Conservation (phyloP, 768 basidiomycete species). For the Chlorophyllum brunneum region DNA sequence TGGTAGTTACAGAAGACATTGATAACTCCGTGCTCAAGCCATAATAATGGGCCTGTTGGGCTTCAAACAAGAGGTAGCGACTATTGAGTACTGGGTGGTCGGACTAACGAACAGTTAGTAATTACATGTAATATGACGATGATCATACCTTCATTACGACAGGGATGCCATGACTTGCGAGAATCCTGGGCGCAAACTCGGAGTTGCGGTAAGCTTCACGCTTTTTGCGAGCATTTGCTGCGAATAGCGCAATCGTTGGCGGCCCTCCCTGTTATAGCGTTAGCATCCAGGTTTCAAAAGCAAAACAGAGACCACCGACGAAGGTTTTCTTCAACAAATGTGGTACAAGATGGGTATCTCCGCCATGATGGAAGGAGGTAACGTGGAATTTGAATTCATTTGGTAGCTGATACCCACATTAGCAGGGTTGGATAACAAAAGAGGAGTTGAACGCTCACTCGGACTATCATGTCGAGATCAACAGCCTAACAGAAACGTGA, state of each 20-base stretch:
- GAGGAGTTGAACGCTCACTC: slow-evolving; percentile 35
- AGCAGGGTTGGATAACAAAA: neutral
- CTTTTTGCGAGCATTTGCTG: slow-evolving; percentile 53
- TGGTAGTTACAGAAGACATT: slow-evolving; percentile 58
- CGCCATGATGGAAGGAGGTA: slow-evolving; percentile 76
- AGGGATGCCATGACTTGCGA: slow-evolving; percentile 60
- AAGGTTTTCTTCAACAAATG: slow-evolving; percentile 68
- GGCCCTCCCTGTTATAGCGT: slow-evolving; percentile 33
- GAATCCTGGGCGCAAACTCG: slow-evolving; percentile 65
- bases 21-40: slow-evolving; percentile 57
- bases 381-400: slow-evolving; percentile 81
- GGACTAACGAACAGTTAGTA: slow-evolving; percentile 28
- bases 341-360: slow-evolving; percentile 80
- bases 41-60: slow-evolving; percentile 65
- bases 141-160: slow-evolving; percentile 67
- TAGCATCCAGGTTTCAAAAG: neutral
- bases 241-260: slow-evolving; percentile 73
- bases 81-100: slow-evolving; percentile 59
- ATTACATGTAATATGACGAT: neutral
- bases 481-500: slow-evolving; percentile 39
- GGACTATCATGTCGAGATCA: slow-evolving; percentile 63
- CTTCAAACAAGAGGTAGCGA: slow-evolving; percentile 67
- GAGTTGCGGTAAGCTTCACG: slow-evolving; percentile 65
- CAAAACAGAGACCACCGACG: slow-evolving; percentile 27
- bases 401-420: slow-evolving; percentile 41